Evolutionary conservation across 2,329 filamentous ascomycete species (phyloP).

Genomic region (Cytospora piceae): DNA sequence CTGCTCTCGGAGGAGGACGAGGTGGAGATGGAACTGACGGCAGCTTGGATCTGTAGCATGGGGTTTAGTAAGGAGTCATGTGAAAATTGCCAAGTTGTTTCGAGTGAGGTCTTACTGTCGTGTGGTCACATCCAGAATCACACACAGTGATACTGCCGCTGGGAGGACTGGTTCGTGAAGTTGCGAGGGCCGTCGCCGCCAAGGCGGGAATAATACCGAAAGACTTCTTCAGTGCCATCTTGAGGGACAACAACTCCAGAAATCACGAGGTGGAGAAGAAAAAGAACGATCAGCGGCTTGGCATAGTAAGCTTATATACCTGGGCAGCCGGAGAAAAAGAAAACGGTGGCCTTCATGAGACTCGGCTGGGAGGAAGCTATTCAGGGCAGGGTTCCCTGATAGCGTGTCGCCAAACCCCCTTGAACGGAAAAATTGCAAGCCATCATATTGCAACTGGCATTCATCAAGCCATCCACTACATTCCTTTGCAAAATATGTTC

Average conservation of each 20-base stretch:
- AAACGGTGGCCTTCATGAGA: not conserved
- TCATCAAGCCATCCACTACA: not conserved
- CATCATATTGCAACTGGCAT: not conserved
- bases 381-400: not conserved
- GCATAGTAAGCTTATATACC: constrained; percentile 21
- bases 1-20: constrained; percentile 19
- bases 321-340: constrained; percentile 1
- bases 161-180: constrained; percentile 26
- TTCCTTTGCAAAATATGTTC: constrained; percentile 11
- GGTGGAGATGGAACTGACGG: constrained; percentile 27
- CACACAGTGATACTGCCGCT: constrained; percentile 30
- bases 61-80: not conserved
- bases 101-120: constrained; percentile 12
- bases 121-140: constrained; percentile 26
- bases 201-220: constrained; percentile 23
- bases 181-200: constrained; percentile 20
- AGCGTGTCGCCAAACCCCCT: not conserved
- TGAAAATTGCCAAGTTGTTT: too few species aligned
- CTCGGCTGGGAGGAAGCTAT: constrained; percentile 9
- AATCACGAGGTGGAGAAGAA: not conserved
- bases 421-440: constrained; percentile 14
- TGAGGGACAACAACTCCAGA: not conserved
- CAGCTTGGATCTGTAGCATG: constrained; percentile 23
- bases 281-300: constrained; percentile 16
- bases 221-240: constrained; percentile 21